phyloP scores from a whole-genome alignment of 2,329 filamentous ascomycete species.

The Pochonia chlamydosporia region DNA sequence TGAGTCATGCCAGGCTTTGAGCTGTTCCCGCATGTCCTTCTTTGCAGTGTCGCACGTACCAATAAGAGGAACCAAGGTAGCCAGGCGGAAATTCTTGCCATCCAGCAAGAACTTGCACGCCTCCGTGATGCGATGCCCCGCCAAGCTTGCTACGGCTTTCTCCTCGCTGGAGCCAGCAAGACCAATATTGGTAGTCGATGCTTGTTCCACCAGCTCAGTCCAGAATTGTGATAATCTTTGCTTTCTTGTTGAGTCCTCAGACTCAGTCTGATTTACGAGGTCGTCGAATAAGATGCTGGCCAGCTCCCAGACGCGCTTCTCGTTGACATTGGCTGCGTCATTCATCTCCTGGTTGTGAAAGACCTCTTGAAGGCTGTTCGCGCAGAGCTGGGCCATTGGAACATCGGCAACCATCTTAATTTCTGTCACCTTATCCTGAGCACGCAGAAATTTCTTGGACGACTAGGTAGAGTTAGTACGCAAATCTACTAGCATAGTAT shows the following conservation, averaged over 20 bases:
- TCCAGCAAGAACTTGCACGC: conserved; percentile 76
- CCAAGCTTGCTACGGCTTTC: conserved; percentile 74
- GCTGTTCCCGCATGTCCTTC: conserved; percentile 71
- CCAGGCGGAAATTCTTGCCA: conserved; percentile 75
- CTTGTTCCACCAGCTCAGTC: conserved; percentile 58
- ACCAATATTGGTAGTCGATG: conserved; percentile 47
- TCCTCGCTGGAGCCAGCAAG: conserved; percentile 66
- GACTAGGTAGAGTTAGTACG: conserved; percentile 31
- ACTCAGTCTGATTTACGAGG: conserved; percentile 36
- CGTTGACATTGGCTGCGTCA: conserved; percentile 48
- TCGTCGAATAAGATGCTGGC: conserved; percentile 82
- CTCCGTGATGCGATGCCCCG: conserved; percentile 71
- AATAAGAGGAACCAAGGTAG: conserved; percentile 76
- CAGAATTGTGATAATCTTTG: conserved; percentile 64
- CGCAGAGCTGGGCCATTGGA: conserved; percentile 50
- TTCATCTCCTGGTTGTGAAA: conserved; percentile 36
- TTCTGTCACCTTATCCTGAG: conserved; percentile 50
- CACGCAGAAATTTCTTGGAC: conserved; percentile 46
- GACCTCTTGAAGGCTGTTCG: conserved; percentile 27
- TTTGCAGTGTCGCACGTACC: conserved; percentile 65
- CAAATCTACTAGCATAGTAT: too few species aligned
- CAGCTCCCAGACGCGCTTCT: conserved; percentile 78
- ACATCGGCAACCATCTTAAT: conserved; percentile 50
- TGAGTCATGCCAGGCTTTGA: conserved; percentile 77
- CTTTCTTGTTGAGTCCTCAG: conserved; percentile 40